These are phyloP conservation scores for Macrolepiota albuminosa DNA, from an alignment of 768 basidiomycete genomes.

Conservation along the genomic window DNA sequence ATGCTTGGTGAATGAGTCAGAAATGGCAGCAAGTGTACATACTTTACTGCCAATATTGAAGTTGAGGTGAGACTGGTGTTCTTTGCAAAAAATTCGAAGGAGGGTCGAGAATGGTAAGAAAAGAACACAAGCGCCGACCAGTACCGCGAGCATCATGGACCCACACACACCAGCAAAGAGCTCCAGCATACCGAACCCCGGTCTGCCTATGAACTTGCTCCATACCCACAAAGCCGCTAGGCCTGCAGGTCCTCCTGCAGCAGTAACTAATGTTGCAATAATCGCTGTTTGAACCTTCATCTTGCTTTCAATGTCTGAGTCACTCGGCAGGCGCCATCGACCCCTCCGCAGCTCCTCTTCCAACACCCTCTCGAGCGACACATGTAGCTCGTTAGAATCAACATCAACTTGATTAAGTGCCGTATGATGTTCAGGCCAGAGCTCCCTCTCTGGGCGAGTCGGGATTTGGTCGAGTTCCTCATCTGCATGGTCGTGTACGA, in stretches of 20 bases:
- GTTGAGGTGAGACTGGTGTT: not conserved
- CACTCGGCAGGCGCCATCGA: constrained; percentile 30
- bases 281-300: constrained; percentile 26
- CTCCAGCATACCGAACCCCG: constrained; percentile 16
- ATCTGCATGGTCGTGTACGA: constrained; percentile 29
- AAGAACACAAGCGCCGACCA: constrained; percentile 22
- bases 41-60: not conserved
- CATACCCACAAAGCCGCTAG: constrained; percentile 20
- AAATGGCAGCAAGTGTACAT: not conserved
- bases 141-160: constrained; percentile 22
- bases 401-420: constrained; percentile 15
- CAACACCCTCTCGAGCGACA: constrained; percentile 24
- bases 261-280: constrained; percentile 26
- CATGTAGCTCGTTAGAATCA: constrained; percentile 20
- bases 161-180: constrained; percentile 18
- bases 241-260: constrained; percentile 20
- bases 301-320: constrained; percentile 21
- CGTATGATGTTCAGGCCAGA: constrained; percentile 13
- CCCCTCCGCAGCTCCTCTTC: constrained; percentile 23
- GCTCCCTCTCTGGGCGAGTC: constrained; percentile 17
- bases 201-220: constrained; percentile 14
- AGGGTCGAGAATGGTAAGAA: not conserved
- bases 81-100: not conserved
- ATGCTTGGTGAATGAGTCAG: not conserved
- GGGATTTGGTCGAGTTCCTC: constrained; percentile 33